Conservation (phyloP, 2,329 filamentous ascomycete genomes). For the Paramyrothecium roridum region DNA sequence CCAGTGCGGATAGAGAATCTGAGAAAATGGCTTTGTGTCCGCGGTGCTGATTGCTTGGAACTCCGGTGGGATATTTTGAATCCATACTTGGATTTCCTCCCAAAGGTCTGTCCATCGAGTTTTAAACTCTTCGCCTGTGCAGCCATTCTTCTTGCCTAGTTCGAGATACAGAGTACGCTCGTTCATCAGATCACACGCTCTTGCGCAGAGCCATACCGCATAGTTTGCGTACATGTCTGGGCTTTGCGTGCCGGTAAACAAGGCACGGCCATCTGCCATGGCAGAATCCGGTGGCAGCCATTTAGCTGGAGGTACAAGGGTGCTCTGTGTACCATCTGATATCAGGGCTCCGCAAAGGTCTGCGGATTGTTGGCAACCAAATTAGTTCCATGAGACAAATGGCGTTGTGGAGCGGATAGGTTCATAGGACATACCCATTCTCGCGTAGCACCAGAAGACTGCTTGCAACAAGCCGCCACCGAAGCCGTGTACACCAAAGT, state of each 20-base stretch:
- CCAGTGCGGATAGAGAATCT: not conserved
- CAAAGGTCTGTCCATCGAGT: not conserved
- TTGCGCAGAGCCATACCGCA: not conserved
- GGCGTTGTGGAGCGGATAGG: not conserved
- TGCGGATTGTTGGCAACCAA: no score
- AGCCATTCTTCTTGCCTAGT: not conserved
- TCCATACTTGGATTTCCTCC: not conserved
- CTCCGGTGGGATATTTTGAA: not conserved
- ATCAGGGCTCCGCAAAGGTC: not conserved
- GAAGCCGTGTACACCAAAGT: not conserved
- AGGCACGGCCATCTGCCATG: not conserved
- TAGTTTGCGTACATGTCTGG: not conserved
- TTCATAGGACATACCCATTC: not conserved
- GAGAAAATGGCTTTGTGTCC: not conserved
- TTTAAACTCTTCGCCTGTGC: not conserved
- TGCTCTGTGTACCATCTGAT: not conserved
- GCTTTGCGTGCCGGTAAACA: not conserved
- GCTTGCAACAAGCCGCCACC: not conserved
- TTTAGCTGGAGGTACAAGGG: not conserved
- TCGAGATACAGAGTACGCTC: not conserved
- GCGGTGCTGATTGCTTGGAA: not conserved
- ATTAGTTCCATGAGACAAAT: no score
- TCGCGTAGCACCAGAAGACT: not conserved
- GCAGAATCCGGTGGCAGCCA: not conserved
- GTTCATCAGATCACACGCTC: not conserved